These are phyloP conservation scores for Aspergillus incahuasiensis DNA, from an alignment of 495 filamentous ascomycete genomes.

Conservation along the genomic window DNA sequence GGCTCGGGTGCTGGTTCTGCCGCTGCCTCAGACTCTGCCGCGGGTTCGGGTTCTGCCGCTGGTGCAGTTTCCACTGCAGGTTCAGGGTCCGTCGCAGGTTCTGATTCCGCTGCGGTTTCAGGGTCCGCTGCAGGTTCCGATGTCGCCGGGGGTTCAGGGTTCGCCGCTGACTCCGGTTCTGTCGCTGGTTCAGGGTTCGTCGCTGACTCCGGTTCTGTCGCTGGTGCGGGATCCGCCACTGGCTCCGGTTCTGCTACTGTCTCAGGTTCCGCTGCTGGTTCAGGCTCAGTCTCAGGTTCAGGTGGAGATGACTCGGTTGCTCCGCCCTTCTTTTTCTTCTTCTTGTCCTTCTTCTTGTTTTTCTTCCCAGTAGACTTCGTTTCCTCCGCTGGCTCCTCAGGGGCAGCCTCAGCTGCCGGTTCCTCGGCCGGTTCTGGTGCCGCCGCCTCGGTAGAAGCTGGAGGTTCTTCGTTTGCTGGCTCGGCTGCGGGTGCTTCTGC, in stretches of 20 bases:
- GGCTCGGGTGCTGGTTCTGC: neutral
- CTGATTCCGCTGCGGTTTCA: neutral
- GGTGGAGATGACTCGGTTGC: neutral
- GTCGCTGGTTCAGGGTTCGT: neutral
- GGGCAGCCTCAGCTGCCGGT: constrained; percentile 1
- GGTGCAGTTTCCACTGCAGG: constrained; percentile 1
- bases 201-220: constrained; percentile 1
- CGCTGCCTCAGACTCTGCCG: neutral
- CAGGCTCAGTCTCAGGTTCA: neutral
- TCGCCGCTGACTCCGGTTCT: constrained; percentile 6
- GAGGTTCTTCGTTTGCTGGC: constrained; percentile 1
- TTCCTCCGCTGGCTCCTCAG: neutral
- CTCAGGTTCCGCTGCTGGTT: neutral
- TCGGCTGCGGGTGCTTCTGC: constrained; percentile 19
- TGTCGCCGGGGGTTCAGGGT: neutral
- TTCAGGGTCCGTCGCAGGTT: constrained; percentile 6
- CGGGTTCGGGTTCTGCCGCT: constrained; percentile 1
- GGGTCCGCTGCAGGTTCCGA: neutral
- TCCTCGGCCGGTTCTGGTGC: constrained; percentile 7
- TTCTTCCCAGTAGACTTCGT: neutral
- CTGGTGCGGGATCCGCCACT: constrained; percentile 1
- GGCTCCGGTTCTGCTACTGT: constrained; percentile 1
- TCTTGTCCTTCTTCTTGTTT: neutral
- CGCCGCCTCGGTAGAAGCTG: neutral
- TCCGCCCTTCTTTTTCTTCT: neutral